These are phyloP conservation scores for Dendryphion nanum DNA, from an alignment of 2,329 filamentous ascomycete genomes.

Conservation along the genomic window DNA sequence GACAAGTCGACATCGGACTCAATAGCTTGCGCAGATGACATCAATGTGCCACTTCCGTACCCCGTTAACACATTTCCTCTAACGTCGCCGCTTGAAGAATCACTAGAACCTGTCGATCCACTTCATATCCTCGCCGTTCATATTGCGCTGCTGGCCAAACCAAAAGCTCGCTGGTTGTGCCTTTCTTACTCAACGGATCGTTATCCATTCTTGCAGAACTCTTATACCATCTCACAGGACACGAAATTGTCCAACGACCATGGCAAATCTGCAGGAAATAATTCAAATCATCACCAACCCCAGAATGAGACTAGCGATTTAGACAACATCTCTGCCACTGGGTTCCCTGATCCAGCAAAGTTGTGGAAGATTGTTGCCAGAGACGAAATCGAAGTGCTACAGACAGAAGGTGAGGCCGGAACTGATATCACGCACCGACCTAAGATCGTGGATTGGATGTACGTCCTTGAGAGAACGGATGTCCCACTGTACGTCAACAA, in stretches of 20 bases:
- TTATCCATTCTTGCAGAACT: conserved; percentile 33
- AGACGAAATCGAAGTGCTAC: conserved; percentile 31
- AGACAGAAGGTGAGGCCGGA: conserved; percentile 11
- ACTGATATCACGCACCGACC: conserved; percentile 31
- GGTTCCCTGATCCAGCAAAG: conserved; percentile 36
- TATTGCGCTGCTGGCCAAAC: conserved; percentile 38
- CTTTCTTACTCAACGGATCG: conserved; percentile 42
- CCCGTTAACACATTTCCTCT: conserved; percentile 13
- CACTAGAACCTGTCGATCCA: conserved; percentile 31
- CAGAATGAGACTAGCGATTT: conserved; percentile 23
- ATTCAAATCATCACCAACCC: no score
- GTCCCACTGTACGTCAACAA: neutral
- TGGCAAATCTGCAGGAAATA: conserved; percentile 2
- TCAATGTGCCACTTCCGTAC: conserved; percentile 30
- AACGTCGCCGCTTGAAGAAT: neutral
- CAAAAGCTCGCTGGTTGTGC: conserved; percentile 39
- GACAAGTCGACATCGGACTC: conserved; percentile 41
- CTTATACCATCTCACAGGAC: neutral
- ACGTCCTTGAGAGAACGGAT: conserved; percentile 38
- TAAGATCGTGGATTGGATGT: conserved; percentile 39
- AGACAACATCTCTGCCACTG: conserved; percentile 22
- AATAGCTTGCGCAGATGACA: conserved; percentile 36
- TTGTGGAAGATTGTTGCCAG: conserved; percentile 39
- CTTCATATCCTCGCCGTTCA: conserved; percentile 41
- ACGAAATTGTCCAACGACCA: neutral